Percentiles rank a stretch among this genome's conserved stretches.
Evolutionary conservation across 2,329 filamentous ascomycete genomes (phyloP).

Genomic region (Ophiostoma ips): DNA sequence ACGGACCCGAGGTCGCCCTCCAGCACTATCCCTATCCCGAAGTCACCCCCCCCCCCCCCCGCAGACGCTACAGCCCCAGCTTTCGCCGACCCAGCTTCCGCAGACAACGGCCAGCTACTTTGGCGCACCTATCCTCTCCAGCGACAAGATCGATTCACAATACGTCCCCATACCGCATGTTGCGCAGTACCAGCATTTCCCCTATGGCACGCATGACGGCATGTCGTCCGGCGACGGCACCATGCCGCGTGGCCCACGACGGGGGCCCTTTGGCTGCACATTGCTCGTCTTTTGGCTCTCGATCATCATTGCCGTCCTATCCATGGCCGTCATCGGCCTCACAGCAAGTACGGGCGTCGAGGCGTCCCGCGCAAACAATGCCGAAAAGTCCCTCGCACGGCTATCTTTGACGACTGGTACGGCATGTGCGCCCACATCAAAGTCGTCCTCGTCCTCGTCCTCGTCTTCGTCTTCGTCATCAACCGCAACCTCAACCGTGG

Average conservation of each 20-base stretch:
- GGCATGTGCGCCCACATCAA: neutral
- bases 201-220: neutral
- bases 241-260: neutral
- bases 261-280: conserved; percentile 21
- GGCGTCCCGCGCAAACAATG: conserved; percentile 25
- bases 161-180: neutral
- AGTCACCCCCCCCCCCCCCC: too few species aligned
- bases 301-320: conserved; percentile 25
- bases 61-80: neutral
- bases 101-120: neutral
- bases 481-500: neutral
- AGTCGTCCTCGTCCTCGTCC: neutral
- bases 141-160: neutral
- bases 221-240: neutral
- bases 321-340: conserved; percentile 28
- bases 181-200: neutral
- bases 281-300: conserved; percentile 28
- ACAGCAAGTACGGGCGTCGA: conserved; percentile 31
- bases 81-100: neutral
- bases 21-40: conserved; percentile 6
- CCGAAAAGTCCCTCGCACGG: conserved; percentile 9
- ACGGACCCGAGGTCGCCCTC: conserved; percentile 6
- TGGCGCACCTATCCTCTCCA: neutral
- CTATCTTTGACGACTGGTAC: neutral
- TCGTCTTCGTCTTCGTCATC: neutral